Evolutionary conservation across 2,329 filamentous ascomycete genomes (phyloP), one percentile per base, ranked within the genome.

Genomic region (Knufia fluminis): DNA sequence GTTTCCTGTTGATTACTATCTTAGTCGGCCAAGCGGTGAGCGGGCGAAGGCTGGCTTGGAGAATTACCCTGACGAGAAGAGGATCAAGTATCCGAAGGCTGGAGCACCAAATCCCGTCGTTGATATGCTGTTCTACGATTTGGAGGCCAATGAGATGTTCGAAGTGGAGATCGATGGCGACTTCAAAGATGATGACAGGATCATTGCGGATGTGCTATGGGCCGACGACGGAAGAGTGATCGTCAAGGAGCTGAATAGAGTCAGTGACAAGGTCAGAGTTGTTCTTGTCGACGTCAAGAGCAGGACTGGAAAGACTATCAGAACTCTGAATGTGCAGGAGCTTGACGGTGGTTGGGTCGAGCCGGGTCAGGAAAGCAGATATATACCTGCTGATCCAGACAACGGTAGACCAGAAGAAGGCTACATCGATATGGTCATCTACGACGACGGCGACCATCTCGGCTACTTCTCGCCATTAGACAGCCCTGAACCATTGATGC

Each of bases 291-390:
- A 98, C 62, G 85, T 92, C 3, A 69, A 72, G 19, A 70, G 75
- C 2, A 82, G 88, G 42, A 81, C 78, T 17, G 90, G 87, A 24
- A 85, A 84, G 65, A 83, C 86, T 0, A 81, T 96, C 42, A 78
- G 91, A 55, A 84, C 82, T 17, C 78, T 86, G 43, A 81, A 98
- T 64, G 80, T 96, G 43, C 79, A 81, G 56, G 76, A 83, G 50
- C 74, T 96, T n/a, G 92, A 98, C 64, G 90, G 90, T 19, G 94
- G 92, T 28, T 98, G 92, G 92, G 91, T 96, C 60, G 92, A 98
- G 68, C 87, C 95, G 36, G 87, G 88, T 1, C 84, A 95, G 60
- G 79, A 83, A 36, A 95, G 90, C 2, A 81, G 74, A 12, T 97
- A 85, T 62, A 83, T 98, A 50, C 92, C 92, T 1, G 86, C 88